These are phyloP conservation scores for Colletotrichum sp. DNA, from an alignment of 2,329 filamentous ascomycete genomes.

Conservation along the genomic window DNA sequence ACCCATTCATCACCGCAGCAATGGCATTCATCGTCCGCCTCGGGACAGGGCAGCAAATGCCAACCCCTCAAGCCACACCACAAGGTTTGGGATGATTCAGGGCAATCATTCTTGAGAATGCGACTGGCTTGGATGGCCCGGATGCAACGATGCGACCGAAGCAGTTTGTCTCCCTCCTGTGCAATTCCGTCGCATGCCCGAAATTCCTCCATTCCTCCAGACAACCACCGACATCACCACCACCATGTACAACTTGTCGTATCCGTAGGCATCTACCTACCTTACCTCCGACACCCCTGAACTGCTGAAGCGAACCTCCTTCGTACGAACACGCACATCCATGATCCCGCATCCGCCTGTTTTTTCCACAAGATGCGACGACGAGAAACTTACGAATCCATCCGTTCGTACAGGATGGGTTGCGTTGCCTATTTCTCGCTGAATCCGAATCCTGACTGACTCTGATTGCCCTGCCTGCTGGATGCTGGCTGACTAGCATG, in stretches of 20 bases:
- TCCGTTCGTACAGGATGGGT: neutral
- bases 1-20: neutral
- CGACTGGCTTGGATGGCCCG: constrained; percentile 10
- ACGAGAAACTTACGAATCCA: neutral
- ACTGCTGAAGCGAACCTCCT: neutral
- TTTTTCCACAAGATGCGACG: neutral
- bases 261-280: neutral
- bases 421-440: neutral
- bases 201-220: constrained; percentile 16
- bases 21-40: neutral
- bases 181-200: constrained; percentile 12
- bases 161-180: neutral
- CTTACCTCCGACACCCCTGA: neutral
- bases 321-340: neutral
- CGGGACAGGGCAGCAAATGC: neutral
- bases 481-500: constrained; percentile 1
- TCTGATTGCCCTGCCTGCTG: neutral
- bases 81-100: constrained; percentile 16
- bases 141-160: constrained; percentile 10
- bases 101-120: constrained; percentile 10
- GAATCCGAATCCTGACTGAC: neutral
- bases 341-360: neutral
- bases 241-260: neutral
- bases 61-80: neutral
- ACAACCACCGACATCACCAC: constrained; percentile 9